Percentiles rank a stretch among this genome's conserved stretches.
Conservation (phyloP, 2,329 filamentous ascomycete genomes). For the Ophioceras dolichostomum region DNA sequence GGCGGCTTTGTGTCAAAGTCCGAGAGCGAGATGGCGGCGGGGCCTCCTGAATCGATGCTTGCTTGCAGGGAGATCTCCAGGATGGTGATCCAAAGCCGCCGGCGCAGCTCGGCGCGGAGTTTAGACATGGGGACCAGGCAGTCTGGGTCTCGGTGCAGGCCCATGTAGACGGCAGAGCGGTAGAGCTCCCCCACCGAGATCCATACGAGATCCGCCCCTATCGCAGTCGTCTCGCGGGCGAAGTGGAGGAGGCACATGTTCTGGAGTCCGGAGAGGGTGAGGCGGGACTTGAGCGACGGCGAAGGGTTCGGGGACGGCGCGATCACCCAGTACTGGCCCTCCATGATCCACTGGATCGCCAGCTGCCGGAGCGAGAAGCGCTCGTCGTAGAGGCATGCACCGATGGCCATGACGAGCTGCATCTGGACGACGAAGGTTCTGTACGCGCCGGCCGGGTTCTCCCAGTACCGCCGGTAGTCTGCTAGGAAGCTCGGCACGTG, state of each 20-base stretch:
- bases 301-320: no score
- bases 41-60: slow-evolving; percentile 30
- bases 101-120: slow-evolving; percentile 31
- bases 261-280: slow-evolving; percentile 37
- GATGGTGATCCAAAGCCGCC: slow-evolving; percentile 40
- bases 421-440: slow-evolving; percentile 36
- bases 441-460: slow-evolving; percentile 23
- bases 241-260: slow-evolving; percentile 37
- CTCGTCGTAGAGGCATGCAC: slow-evolving; percentile 33
- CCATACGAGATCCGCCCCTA: slow-evolving; percentile 35
- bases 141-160: slow-evolving; percentile 34
- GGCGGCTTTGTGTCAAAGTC: slow-evolving; percentile 38
- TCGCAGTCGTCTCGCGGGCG: slow-evolving; percentile 27
- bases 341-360: slow-evolving; percentile 37
- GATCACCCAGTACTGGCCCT: slow-evolving; percentile 38
- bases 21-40: slow-evolving; percentile 27
- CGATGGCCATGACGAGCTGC: slow-evolving; percentile 40
- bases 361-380: slow-evolving; percentile 25
- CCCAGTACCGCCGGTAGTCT: slow-evolving; percentile 40
- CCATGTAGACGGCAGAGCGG: slow-evolving; percentile 34
- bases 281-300: slow-evolving; percentile 33
- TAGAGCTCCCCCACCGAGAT: slow-evolving; percentile 30
- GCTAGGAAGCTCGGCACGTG: slow-evolving; percentile 43
- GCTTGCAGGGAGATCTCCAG: slow-evolving; percentile 33
- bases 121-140: slow-evolving; percentile 19